Conservation (phyloP, 257 asterid genomes). For the Capsicum baccatum region DNA sequence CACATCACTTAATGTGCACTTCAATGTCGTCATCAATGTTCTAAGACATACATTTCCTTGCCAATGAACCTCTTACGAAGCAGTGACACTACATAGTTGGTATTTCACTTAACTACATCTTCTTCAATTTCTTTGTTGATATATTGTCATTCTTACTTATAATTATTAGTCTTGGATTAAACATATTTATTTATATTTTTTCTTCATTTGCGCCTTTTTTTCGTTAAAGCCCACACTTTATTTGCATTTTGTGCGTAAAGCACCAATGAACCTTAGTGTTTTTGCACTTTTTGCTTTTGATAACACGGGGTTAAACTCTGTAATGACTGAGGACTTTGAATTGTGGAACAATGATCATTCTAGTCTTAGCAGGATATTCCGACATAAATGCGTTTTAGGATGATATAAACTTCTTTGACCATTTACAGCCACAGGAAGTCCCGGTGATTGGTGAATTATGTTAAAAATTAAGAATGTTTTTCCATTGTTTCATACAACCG, state of each 20-base stretch:
- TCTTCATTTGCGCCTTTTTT: not conserved
- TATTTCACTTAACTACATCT: not conserved
- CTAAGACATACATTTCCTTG: not conserved
- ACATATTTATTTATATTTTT: not conserved
- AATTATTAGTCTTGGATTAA: not conserved
- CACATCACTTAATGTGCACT: not conserved
- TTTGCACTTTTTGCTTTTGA: not conserved
- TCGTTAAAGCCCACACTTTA: not conserved
- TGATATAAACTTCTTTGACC: conserved; percentile 13
- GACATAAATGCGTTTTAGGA: not conserved
- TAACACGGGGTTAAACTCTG: not conserved
- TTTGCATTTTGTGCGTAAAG: not conserved
- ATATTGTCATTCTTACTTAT: conserved; percentile 3
- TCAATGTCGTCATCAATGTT: not conserved
- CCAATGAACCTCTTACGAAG: not conserved
- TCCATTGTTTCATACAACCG: not conserved
- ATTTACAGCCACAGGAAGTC: conserved; percentile 6
- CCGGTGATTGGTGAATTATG: not conserved
- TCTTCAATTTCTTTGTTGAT: not conserved
- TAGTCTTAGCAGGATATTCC: not conserved
- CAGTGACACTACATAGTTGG: not conserved
- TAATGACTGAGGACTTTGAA: not conserved
- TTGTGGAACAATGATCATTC: not conserved
- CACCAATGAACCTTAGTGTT: not conserved
- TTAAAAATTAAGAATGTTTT: not conserved